Conservation (phyloP, 2,329 filamentous ascomycete genomes). For the Diaporthe sp. region DNA sequence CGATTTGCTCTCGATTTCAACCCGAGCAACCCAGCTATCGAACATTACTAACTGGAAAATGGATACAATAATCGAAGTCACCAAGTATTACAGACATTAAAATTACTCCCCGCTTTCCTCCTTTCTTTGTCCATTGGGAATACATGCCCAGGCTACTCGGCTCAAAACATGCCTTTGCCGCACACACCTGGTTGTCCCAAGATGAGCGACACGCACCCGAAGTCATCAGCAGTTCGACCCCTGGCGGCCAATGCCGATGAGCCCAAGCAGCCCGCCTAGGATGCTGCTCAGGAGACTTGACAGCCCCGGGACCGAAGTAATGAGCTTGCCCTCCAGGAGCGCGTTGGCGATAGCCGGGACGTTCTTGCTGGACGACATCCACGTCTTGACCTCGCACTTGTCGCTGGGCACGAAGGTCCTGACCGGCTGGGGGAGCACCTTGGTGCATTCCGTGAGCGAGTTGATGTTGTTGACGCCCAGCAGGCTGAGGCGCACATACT, state of each 20-base stretch:
- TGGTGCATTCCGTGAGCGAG: conserved; percentile 54
- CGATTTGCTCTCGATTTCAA: too few relatives aligned
- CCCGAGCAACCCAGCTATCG: not conserved
- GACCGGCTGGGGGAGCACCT: conserved; percentile 43
- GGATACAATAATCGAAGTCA: not conserved
- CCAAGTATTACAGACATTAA: not conserved
- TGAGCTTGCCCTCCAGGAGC: conserved; percentile 24
- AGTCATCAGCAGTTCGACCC: not conserved
- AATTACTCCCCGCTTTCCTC: not conserved
- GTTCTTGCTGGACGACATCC: conserved; percentile 23
- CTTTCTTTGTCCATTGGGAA: not conserved
- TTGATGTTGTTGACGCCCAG: conserved; percentile 58
- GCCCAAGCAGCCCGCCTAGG: not conserved
- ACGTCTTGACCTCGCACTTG: conserved; percentile 21
- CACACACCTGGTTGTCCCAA: not conserved
- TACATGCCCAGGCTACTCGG: not conserved
- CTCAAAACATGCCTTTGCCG: not conserved
- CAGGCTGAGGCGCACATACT: conserved; percentile 55
- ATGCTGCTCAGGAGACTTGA: not conserved
- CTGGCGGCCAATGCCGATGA: conserved; percentile 3
- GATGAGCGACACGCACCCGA: not conserved
- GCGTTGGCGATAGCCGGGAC: conserved; percentile 19
- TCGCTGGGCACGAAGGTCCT: conserved; percentile 35
- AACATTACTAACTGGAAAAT: not conserved
- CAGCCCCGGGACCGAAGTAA: conserved; percentile 15